A percentile compares a stretch with the other conserved stretches of the same genome.
Evolutionary conservation across 192 early-diverging fungal genomes (phyloP).

Genomic region (Coemansia sp.): DNA sequence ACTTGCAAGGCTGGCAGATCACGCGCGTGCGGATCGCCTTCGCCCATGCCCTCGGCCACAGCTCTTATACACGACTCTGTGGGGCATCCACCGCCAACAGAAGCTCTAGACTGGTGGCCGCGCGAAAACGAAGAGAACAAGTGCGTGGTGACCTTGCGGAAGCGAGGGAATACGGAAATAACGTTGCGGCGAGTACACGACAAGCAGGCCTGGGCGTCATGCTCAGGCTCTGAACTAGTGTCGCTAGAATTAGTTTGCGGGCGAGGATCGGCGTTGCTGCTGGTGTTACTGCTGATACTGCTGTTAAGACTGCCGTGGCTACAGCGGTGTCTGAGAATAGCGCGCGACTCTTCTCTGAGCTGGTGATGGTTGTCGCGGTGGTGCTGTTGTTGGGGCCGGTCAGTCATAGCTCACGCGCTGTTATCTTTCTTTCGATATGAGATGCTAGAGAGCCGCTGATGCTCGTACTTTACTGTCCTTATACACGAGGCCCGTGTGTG

Average conservation of each 20-base stretch:
- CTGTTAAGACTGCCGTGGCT: conserved; percentile 42
- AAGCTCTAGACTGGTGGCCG: conserved; percentile 25
- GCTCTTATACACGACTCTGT: conserved; percentile 21
- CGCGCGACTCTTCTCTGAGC: conserved; percentile 26
- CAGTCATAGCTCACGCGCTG: conserved; percentile 21
- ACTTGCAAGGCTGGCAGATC: conserved; percentile 25
- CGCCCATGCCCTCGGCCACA: neutral
- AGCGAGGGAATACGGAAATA: conserved; percentile 43
- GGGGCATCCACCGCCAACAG: conserved; percentile 15
- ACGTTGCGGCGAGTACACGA: conserved; percentile 48
- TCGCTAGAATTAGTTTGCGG: neutral
- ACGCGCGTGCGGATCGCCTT: conserved; percentile 17
- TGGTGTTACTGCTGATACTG: conserved; percentile 26
- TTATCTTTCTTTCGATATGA: neutral
- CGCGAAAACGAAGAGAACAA: conserved; percentile 33
- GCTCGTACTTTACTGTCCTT: conserved; percentile 5
- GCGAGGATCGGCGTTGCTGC: conserved; percentile 24
- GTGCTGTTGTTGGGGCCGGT: conserved; percentile 8
- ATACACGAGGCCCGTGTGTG: neutral
- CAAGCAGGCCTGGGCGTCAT: conserved; percentile 36
- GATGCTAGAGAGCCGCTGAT: conserved; percentile 9
- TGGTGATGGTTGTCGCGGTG: conserved; percentile 6
- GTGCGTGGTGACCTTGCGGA: conserved; percentile 41
- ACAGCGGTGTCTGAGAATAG: conserved; percentile 25
- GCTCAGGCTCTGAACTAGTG: conserved; percentile 18